These are phyloP conservation scores for Malassezia arunalokei DNA, from an alignment of 1,284 basidiomycete species.

Conservation along the genomic window DNA sequence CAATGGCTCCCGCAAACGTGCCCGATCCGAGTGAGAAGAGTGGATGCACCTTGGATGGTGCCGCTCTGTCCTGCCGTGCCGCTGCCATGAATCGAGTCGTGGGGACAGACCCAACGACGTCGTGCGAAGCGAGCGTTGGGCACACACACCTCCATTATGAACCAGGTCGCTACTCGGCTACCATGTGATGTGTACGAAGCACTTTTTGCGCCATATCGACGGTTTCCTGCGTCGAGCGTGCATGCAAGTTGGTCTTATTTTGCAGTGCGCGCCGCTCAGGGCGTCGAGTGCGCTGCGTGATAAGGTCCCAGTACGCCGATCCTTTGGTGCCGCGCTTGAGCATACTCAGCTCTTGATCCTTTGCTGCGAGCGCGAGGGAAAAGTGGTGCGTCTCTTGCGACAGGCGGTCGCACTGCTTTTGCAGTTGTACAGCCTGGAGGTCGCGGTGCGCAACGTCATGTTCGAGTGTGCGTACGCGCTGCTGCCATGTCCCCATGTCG, in stretches of 20 bases:
- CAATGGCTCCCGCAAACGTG: conserved; percentile 81
- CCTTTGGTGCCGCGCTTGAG: conserved; percentile 22
- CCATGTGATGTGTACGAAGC: background rate
- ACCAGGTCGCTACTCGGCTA: background rate
- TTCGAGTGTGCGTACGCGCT: conserved; percentile 16
- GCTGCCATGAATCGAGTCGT: background rate
- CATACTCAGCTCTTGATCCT: conserved; percentile 28
- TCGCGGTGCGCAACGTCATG: conserved; percentile 16
- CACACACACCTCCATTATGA: background rate
- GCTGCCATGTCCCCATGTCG: background rate
- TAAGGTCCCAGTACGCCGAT: conserved; percentile 9
- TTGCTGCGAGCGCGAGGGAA: conserved; percentile 26
- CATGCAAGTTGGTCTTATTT: background rate
- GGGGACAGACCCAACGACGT: background rate
- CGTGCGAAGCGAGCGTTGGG: background rate
- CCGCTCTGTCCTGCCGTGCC: background rate
- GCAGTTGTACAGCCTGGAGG: conserved; percentile 20
- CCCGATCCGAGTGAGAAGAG: conserved; percentile 55
- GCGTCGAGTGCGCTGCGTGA: background rate
- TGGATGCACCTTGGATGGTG: conserved; percentile 19
- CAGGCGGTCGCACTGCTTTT: conserved; percentile 29
- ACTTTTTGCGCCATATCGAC: background rate
- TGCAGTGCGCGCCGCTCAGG: conserved; percentile 1
- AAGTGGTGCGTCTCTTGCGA: conserved; percentile 25
- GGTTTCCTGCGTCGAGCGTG: conserved; percentile 1